A percentile compares a stretch with the other conserved stretches of the same genome.
These are phyloP conservation scores for Croton setiger DNA, from an alignment of 441 rosid species.

Conservation along the genomic window DNA sequence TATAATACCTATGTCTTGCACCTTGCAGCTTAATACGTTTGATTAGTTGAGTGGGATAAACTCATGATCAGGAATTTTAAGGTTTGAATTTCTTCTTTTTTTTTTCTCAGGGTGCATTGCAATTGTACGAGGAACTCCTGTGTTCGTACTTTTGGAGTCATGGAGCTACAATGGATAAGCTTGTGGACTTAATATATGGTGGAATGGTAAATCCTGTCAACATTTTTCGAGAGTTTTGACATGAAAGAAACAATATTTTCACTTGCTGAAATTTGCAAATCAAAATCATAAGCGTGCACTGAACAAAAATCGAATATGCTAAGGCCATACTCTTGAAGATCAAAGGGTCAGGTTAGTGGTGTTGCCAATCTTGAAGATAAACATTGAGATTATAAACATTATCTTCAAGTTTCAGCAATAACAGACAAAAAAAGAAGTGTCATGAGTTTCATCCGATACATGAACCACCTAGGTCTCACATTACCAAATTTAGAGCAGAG, in stretches of 20 bases:
- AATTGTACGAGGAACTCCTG: constrained; percentile 43
- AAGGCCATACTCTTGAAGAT: constrained; percentile 38
- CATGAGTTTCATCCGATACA: too few species aligned
- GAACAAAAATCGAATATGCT: constrained; percentile 47
- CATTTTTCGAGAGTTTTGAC: neutral
- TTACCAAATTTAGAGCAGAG: too few species aligned
- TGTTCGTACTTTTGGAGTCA: constrained; percentile 59
- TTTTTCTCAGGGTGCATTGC: constrained; percentile 50
- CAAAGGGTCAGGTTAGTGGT: constrained; percentile 42
- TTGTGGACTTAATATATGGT: too few species aligned
- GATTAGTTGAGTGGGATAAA: neutral
- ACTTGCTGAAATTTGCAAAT: constrained; percentile 37
- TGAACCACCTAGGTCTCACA: too few species aligned
- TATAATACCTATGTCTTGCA: neutral
- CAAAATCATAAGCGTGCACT: constrained; percentile 47
- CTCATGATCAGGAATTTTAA: neutral
- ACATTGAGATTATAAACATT: too few species aligned
- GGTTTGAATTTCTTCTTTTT: too few species aligned
- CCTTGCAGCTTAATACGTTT: neutral
- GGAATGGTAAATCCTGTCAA: too few species aligned
- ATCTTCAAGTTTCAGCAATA: too few species aligned
- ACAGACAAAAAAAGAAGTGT: too few species aligned
- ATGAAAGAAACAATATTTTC: neutral
- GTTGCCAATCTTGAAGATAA: neutral
- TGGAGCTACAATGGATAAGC: too few species aligned